Evolutionary conservation across 805 yeast species (phyloP), one percentile per base, ranked within the genome.

Genomic region (Pichia manshurica): DNA sequence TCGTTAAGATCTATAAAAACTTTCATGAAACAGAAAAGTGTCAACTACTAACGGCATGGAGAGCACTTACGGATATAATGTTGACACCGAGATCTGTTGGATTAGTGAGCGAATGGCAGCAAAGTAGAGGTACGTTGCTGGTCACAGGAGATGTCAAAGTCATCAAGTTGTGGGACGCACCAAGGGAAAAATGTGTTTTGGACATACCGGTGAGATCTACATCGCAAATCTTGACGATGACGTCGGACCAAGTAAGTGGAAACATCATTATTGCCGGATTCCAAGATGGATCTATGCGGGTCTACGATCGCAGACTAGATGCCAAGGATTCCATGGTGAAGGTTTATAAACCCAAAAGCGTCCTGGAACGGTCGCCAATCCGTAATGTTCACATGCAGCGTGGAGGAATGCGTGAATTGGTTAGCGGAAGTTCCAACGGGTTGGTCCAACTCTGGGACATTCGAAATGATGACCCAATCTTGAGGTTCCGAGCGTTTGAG

Each of bases 201-300:
- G 96, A 89, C 58, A 84, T 93, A 43, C 96, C 98, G 0, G 95
- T 95, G 0, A 75, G 96, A 48, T 87, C 96, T 0, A 81, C 95
- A 0, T 81, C 91, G 17, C 81, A 91, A n/a, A 84, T 93, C 44
- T 85, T 96, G 0, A 75, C 95, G 0, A 69, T 93, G 45, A 90
- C 98, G 0, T 88, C 97, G 0, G 99, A 93, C 61, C 97, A 91
- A 61, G 91, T 93, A 9, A 87, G 96, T 0, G 98, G 99, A 16
- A 83, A 91, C 57, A 74, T 88, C 1, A 80, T 93, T 56, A 82
- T 87, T 36, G 90, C 95, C 8, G 99, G 99, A 0, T 93, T 91
- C 64, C 88, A 83, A 23, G 98, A 93, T 63, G 95, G 95, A 4
- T 79, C 86, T 10, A 68, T 93, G 39, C 75, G 98, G 49, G 95